Evolutionary conservation across 306 rosid species (phyloP).

Genomic region (Datisca glomerata): DNA sequence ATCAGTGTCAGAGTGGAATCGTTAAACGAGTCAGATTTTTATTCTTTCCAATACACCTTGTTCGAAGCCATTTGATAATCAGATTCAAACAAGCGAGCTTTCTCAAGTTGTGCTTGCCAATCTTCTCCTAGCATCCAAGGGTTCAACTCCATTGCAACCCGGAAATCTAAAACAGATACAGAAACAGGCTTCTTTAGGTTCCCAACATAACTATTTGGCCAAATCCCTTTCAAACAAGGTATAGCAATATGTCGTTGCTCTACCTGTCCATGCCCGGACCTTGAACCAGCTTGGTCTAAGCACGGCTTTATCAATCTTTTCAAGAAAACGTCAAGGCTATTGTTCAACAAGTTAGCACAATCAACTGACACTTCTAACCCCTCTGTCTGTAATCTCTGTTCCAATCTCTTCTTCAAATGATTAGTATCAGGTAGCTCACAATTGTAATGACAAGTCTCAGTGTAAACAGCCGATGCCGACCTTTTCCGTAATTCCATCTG

Average conservation of each 20-base stretch:
- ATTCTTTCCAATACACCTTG: too few species aligned
- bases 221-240: constrained; percentile 18
- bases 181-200: constrained; percentile 21
- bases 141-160: constrained; percentile 43
- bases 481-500: constrained; percentile 11
- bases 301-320: constrained; percentile 60
- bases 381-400: constrained; percentile 42
- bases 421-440: constrained; percentile 40
- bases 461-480: constrained; percentile 7
- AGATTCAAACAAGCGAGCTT: constrained; percentile 25
- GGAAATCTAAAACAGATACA: constrained; percentile 38
- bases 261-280: too few species aligned
- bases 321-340: constrained; percentile 48
- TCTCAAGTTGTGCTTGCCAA: constrained; percentile 48
- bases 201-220: constrained; percentile 20
- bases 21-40: too few species aligned
- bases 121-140: constrained; percentile 50
- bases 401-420: constrained; percentile 38
- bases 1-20: too few species aligned
- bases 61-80: too few species aligned
- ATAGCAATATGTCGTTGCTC: constrained; percentile 7
- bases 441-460: constrained; percentile 28
- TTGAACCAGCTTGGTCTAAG: constrained; percentile 39
- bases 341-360: constrained; percentile 36
- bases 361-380: constrained; percentile 34